These are phyloP conservation scores for Paraconiothyrium brasiliense DNA, from an alignment of 2,329 filamentous ascomycete species.

Conservation along the genomic window DNA sequence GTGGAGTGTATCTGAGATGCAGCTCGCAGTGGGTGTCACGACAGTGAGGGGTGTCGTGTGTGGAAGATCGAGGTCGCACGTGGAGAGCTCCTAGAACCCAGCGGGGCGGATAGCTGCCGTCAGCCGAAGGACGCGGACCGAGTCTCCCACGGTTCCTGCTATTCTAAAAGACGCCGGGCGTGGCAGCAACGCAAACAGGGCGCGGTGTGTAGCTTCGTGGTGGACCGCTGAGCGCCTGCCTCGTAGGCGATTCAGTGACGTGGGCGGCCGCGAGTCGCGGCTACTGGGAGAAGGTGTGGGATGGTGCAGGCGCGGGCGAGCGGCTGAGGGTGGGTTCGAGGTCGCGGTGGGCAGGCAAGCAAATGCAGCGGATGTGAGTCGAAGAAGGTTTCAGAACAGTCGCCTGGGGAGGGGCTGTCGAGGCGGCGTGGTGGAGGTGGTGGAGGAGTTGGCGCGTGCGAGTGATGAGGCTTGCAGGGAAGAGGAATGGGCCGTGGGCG, in stretches of 20 bases:
- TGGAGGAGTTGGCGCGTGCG: conserved; percentile 39
- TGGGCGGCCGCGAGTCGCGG: conserved; percentile 36
- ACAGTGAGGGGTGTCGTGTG: conserved; percentile 28
- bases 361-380: conserved; percentile 25
- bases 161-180: conserved; percentile 7
- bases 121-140: conserved; percentile 41
- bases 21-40: conserved; percentile 21
- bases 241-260: conserved; percentile 33
- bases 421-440: conserved; percentile 13
- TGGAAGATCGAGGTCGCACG: conserved; percentile 33
- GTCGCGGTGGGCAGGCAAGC: neutral
- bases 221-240: conserved; percentile 2
- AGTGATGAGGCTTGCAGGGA: conserved; percentile 42
- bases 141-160: conserved; percentile 26
- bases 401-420: conserved; percentile 18
- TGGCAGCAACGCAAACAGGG: conserved; percentile 12
- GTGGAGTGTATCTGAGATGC: conserved; percentile 9
- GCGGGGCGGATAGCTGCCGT: conserved; percentile 39
- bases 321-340: neutral
- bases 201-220: neutral
- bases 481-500: conserved; percentile 19
- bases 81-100: conserved; percentile 37
- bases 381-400: conserved; percentile 34
- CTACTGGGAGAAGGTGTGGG: conserved; percentile 23
- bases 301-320: conserved; percentile 8